Evolutionary conservation across 805 yeast genomes (phyloP).

Genomic region (Ogataea nakhonphanomensis): DNA sequence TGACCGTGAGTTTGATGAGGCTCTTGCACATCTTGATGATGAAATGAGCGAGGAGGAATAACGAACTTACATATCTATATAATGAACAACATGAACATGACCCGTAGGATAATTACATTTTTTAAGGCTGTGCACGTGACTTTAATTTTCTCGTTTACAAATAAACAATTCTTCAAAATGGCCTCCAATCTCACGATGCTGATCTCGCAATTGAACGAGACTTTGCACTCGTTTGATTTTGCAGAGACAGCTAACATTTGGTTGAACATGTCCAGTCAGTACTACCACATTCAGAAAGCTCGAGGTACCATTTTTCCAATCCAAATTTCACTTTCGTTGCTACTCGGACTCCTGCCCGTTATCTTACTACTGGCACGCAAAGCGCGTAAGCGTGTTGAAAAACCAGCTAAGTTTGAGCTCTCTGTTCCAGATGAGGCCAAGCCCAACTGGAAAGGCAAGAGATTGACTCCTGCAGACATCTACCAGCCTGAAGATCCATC

Average conservation of each 20-base stretch:
- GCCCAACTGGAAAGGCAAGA: conserved; percentile 89
- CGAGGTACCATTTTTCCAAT: conserved; percentile 23
- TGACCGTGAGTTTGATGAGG: conserved; percentile 27
- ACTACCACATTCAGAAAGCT: conserved; percentile 9
- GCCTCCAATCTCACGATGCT: conserved; percentile 21
- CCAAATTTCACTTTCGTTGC: conserved; percentile 30
- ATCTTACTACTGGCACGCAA: conserved; percentile 22
- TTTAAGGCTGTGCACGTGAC: conserved; percentile 5
- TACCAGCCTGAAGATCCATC: conserved; percentile 59
- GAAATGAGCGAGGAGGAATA: conserved; percentile 32
- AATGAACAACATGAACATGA: no score
- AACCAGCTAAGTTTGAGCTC: conserved; percentile 45
- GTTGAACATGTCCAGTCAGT: conserved; percentile 15
- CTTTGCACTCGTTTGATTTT: conserved; percentile 21
- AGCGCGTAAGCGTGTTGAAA: conserved; percentile 26
- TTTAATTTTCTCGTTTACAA: conserved; percentile 3
- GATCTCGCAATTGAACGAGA: conserved; percentile 22
- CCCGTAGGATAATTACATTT: not conserved
- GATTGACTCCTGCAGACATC: conserved; percentile 63
- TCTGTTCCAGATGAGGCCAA: conserved; percentile 73
- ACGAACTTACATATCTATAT: not conserved
- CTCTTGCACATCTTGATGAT: conserved; percentile 21
- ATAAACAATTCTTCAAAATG: conserved; percentile 5
- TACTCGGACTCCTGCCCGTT: conserved; percentile 25
- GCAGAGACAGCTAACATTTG: conserved; percentile 15